phyloP scores from a whole-genome alignment of 495 filamentous ascomycete genomes.

The Sabuloglossum arenarium region DNA sequence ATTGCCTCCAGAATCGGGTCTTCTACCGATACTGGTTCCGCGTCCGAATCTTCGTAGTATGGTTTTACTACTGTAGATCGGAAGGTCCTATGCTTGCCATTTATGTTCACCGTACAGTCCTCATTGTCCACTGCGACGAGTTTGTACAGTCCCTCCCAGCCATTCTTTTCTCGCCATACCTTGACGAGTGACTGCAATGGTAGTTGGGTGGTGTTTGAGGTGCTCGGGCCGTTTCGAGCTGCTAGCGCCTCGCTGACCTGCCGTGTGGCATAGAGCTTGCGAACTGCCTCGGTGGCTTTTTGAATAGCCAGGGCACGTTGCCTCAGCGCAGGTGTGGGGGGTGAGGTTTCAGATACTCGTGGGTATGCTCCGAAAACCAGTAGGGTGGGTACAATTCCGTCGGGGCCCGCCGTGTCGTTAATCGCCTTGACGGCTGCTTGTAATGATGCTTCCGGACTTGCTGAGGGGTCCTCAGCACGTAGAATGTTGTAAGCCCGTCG shows the following conservation, averaged over 20 bases:
- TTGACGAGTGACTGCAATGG: constrained; percentile 6
- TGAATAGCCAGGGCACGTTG: constrained; percentile 4
- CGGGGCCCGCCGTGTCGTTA: constrained; percentile 8
- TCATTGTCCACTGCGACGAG: constrained; percentile 1
- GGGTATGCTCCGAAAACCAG: constrained; percentile 10
- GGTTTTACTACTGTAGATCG: too few species aligned
- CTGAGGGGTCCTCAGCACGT: not conserved
- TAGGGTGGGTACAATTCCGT: constrained; percentile 8
- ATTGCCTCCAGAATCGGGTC: too few species aligned
- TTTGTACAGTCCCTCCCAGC: constrained; percentile 7
- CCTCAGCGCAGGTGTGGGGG: constrained; percentile 1
- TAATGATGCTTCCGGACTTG: too few species aligned
- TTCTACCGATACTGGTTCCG: too few species aligned
- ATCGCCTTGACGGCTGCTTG: constrained; percentile 7
- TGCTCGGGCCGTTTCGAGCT: constrained; percentile 7
- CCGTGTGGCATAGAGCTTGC: constrained; percentile 6
- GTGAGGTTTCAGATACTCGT: constrained; percentile 3
- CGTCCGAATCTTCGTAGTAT: too few species aligned
- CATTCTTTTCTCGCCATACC: constrained; percentile 6
- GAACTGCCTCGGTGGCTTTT: constrained; percentile 9
- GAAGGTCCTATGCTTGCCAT: too few species aligned
- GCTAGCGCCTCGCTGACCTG: constrained; percentile 6
- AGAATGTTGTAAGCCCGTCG: constrained; percentile 10
- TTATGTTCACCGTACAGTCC: not conserved
- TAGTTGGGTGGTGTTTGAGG: not conserved